These are phyloP conservation scores for Hyaloperonospora brassicae DNA, from an alignment of 352 stramenopile species.

Conservation along the genomic window DNA sequence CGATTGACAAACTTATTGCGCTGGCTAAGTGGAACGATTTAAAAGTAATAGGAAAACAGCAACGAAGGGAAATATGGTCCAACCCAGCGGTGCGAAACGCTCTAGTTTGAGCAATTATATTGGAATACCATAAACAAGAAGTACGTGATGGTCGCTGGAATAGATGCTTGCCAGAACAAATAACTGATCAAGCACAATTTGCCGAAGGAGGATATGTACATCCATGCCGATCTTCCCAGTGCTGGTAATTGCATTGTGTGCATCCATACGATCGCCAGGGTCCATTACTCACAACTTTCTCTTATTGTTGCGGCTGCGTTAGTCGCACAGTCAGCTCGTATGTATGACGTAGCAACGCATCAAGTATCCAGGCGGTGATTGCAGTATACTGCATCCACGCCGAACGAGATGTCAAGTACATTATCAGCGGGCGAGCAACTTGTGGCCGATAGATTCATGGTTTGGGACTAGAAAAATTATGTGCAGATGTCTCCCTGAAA, in stretches of 20 bases:
- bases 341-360: slow-evolving; percentile 93
- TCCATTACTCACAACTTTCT: slow-evolving; percentile 26
- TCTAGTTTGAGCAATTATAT: slow-evolving; percentile 98
- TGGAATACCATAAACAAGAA: slow-evolving; percentile 97
- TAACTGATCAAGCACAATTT: slow-evolving; percentile 95
- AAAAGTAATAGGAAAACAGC: slow-evolving; percentile 81
- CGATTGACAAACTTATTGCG: slow-evolving; percentile 72
- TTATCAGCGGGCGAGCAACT: slow-evolving; percentile 95
- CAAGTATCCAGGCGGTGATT: slow-evolving; percentile 93
- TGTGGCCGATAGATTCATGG: slow-evolving; percentile 95
- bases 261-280: slow-evolving; percentile 41
- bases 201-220: slow-evolving; percentile 92
- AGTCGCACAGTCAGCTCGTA: slow-evolving; percentile 92
- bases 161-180: slow-evolving; percentile 97
- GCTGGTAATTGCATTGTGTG: slow-evolving; percentile 83
- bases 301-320: slow-evolving; percentile 76
- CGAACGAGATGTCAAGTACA: slow-evolving; percentile 96
- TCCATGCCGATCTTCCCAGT: slow-evolving; percentile 96
- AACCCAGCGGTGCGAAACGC: slow-evolving; percentile 79
- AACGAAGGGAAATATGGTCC: slow-evolving; percentile 69
- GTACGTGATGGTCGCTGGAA: slow-evolving; percentile 93
- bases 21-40: slow-evolving; percentile 70
- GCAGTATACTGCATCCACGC: slow-evolving; percentile 96
- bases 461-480: slow-evolving; percentile 92
- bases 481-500: slow-evolving; percentile 87